phyloP scores from a whole-genome alignment of 2,329 filamentous ascomycete genomes.

The Phaeosphaeria sp. region DNA sequence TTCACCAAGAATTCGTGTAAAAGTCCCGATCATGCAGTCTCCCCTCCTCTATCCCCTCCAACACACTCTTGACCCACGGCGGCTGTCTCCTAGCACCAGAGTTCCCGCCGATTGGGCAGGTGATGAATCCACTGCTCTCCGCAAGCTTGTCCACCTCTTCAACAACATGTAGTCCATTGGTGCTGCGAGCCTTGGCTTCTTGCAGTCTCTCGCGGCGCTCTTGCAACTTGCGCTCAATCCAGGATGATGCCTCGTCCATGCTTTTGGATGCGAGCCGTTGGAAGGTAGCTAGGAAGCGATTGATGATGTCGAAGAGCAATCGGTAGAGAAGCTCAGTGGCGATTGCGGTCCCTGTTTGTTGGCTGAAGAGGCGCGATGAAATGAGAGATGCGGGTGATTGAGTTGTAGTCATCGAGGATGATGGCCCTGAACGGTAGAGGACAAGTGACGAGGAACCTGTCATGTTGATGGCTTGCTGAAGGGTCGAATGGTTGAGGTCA shows the following conservation, averaged over 20 bases:
- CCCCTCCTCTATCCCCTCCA: constrained; percentile 36
- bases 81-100: constrained; percentile 19
- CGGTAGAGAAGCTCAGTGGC: constrained; percentile 41
- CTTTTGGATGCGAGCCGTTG: constrained; percentile 29
- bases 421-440: constrained; percentile 12
- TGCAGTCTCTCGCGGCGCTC: constrained; percentile 19
- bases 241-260: constrained; percentile 32
- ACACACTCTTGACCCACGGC: constrained; percentile 30
- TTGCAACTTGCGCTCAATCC: constrained; percentile 29
- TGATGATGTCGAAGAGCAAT: constrained; percentile 36
- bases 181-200: not conserved
- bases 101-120: constrained; percentile 24
- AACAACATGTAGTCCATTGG: constrained; percentile 17
- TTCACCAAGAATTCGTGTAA: constrained; percentile 30
- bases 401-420: constrained; percentile 5
- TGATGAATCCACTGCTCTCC: constrained; percentile 23
- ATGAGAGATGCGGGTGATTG: constrained; percentile 15
- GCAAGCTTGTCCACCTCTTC: constrained; percentile 31
- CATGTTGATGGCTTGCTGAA: constrained; percentile 12
- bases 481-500: not conserved
- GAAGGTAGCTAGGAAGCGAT: constrained; percentile 29
- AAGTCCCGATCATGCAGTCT: constrained; percentile 35
- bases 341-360: constrained; percentile 33
- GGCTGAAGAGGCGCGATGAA: constrained; percentile 18
- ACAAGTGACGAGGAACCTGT: constrained; percentile 19